Evolutionary conservation across 306 rosid species (phyloP).

Genomic region (Biancaea sappan): DNA sequence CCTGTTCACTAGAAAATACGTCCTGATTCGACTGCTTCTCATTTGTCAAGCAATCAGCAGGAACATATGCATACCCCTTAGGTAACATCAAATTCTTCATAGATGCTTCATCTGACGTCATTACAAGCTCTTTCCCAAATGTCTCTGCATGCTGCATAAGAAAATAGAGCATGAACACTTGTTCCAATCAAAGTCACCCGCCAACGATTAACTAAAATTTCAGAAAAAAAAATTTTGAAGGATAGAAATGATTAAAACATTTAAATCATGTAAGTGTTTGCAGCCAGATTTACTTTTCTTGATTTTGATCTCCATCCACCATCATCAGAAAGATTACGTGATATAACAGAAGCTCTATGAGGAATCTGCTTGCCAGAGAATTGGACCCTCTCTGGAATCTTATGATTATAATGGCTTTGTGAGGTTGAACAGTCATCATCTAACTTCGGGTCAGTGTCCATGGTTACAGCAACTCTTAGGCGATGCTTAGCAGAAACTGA

Average conservation of each 20-base stretch:
- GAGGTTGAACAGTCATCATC: slow-evolving; percentile 90
- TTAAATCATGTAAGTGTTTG: background rate
- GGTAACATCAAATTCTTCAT: slow-evolving; percentile 88
- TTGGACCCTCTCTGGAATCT: slow-evolving; percentile 54
- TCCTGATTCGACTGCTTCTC: slow-evolving; percentile 79
- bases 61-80: slow-evolving; percentile 95
- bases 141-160: slow-evolving; percentile 71
- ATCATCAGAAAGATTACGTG: slow-evolving; percentile 59
- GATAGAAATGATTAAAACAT: background rate
- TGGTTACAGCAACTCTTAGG: slow-evolving; percentile 57
- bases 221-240: background rate
- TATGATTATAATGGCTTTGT: slow-evolving; percentile 57
- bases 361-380: slow-evolving; percentile 96
- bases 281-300: slow-evolving; percentile 62
- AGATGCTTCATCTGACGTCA: slow-evolving; percentile 98
- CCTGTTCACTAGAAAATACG: slow-evolving; percentile 50
- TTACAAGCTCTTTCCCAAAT: slow-evolving; percentile 86
- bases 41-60: slow-evolving; percentile 84
- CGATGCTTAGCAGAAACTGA: slow-evolving; percentile 64
- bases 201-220: slow-evolving; percentile 6
- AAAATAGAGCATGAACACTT: slow-evolving; percentile 36
- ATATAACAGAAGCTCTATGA: slow-evolving; percentile 51
- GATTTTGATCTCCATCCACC: slow-evolving; percentile 79
- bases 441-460: slow-evolving; percentile 72
- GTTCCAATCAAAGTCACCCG: slow-evolving; percentile 6